A percentile compares a stretch with the other conserved stretches of the same genome.
Evolutionary conservation across 768 basidiomycete species (phyloP).

Genomic region (Dioszegia aurantiaca): DNA sequence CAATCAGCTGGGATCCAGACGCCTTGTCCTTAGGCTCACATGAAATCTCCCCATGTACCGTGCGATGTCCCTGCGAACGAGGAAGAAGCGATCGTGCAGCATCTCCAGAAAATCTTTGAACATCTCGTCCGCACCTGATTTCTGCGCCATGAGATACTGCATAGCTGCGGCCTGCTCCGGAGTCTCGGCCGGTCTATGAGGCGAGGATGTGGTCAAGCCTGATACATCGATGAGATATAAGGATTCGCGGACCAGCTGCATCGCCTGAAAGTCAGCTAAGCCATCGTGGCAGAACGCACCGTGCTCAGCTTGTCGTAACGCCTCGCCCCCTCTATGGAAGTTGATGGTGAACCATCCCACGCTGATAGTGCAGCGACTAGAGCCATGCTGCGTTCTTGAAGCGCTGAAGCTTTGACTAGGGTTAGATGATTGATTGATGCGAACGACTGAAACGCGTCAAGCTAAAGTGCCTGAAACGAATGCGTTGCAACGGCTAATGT

Average conservation of each 20-base stretch:
- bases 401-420: no score
- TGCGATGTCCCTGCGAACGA: constrained; percentile 37
- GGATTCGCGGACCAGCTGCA: constrained; percentile 18
- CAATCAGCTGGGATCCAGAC: constrained; percentile 14
- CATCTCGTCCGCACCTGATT: constrained; percentile 14
- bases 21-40: no score
- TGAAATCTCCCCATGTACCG: constrained; percentile 32
- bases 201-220: neutral
- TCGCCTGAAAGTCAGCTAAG: constrained; percentile 16
- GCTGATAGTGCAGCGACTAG: constrained; percentile 28
- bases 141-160: constrained; percentile 3
- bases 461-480: no score
- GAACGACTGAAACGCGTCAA: neutral
- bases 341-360: constrained; percentile 40
- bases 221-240: constrained; percentile 31
- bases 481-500: neutral
- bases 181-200: constrained; percentile 26
- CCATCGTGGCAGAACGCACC: no score
- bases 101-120: constrained; percentile 37
- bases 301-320: constrained; percentile 30
- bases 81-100: constrained; percentile 36
- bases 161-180: constrained; percentile 30
- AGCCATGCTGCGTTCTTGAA: constrained; percentile 29
- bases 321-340: constrained; percentile 31
- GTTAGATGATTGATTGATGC: neutral